phyloP scores from a whole-genome alignment of 1,284 basidiomycete species.

The Sporisorium graminicola region DNA sequence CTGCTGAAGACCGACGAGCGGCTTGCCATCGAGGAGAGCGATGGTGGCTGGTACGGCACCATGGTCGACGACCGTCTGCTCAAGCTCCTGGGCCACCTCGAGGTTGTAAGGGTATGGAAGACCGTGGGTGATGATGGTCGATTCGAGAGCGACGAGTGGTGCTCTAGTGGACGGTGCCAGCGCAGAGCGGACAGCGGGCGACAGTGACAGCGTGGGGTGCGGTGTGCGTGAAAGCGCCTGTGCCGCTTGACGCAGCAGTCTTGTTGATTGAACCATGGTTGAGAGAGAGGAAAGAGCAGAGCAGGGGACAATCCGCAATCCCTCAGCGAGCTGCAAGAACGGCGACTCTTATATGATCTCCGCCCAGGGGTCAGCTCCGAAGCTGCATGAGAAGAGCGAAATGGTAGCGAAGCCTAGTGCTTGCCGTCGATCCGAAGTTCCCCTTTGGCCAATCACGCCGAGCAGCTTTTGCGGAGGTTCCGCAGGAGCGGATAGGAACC shows the following conservation, averaged over 20 bases:
- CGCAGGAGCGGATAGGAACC: neutral
- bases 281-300: neutral
- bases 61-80: slow-evolving; percentile 81
- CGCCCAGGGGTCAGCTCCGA: neutral
- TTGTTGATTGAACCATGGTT: slow-evolving; percentile 38
- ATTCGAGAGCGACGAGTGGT: slow-evolving; percentile 75
- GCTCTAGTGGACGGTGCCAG: slow-evolving; percentile 18
- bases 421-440: slow-evolving; percentile 23
- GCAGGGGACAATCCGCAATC: neutral
- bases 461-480: neutral
- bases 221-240: slow-evolving; percentile 30
- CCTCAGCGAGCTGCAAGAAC: neutral
- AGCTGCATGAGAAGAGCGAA: neutral
- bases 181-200: slow-evolving; percentile 28
- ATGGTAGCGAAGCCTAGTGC: neutral
- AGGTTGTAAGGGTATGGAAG: slow-evolving; percentile 78
- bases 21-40: slow-evolving; percentile 83
- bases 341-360: slow-evolving; percentile 5
- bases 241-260: slow-evolving; percentile 36
- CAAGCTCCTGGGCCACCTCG: slow-evolving; percentile 80
- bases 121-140: slow-evolving; percentile 90
- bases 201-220: slow-evolving; percentile 30
- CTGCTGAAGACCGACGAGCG: slow-evolving; percentile 84
- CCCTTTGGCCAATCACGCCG: slow-evolving; percentile 6
- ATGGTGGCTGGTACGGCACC: slow-evolving; percentile 91